Evolutionary conservation across 2,329 filamentous ascomycete species (phyloP), one percentile per base, ranked within the genome.

Genomic region (Calycina herbarum): DNA sequence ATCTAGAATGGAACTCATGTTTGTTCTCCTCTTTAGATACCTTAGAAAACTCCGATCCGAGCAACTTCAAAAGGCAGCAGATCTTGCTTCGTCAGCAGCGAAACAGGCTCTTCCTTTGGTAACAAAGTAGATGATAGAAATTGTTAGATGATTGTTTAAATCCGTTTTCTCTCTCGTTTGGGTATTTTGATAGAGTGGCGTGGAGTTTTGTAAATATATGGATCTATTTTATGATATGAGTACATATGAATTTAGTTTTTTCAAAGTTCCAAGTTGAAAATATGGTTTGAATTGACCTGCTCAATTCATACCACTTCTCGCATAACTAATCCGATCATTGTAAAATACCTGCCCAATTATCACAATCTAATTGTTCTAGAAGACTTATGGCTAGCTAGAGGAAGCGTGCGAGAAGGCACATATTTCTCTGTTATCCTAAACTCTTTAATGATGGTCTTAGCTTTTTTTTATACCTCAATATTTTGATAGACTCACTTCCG

Each of bases 1-100:
- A 2, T 20, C 61, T 66, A 93, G 92, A 71, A 92, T 98, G 79
- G 95, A 98, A 78, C 81, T 98, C 17, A 77, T 93, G 57, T 98
- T 97, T 76, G 82, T 98, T 68, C 81, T 97, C 33, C 84, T 99
- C 61, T 89, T 97, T 78, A 87, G 92, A 72, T 96, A 95, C 73
- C 76, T 97, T 62, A 86, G 88, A 71, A 86, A 88, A 71, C 73
- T 96, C 65, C 87, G 86, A 73, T 84, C 88, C 57, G 83, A 90
- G 70, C 89, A 90, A 76, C 80, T 96, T 56, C 84, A 86, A 70
- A 90, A 89, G 65, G 82, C 88, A 17, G 87, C 88, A 13, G 83
- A 87, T 61, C 73, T 87, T 61, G 87, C 89, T 10, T 86, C 89
- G 4, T 81, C 84, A 33, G 88, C 86, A 74, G 83, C 85, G 6